Evolutionary conservation across 768 basidiomycete species (phyloP), one percentile per base, ranked within the genome.

Genomic region (Pulveroboletus sp.): DNA sequence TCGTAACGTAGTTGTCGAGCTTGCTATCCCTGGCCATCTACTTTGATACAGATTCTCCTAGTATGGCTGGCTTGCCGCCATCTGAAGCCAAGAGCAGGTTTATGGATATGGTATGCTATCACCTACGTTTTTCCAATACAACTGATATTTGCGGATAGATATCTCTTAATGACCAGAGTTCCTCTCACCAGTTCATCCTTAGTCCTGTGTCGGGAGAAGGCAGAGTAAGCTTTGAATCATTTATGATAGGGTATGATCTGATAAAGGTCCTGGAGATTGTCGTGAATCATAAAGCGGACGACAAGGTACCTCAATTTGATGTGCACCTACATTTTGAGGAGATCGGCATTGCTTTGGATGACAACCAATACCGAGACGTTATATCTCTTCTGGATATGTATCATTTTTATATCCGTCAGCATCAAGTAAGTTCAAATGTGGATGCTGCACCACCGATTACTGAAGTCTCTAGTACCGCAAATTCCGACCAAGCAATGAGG

Each of bases 161-260:
- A 51, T 72, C 82, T 9, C 73, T 76, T 39, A 76, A 76, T 31
- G 73, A 71, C 13, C 61, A 69, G 26, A 53, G 61, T 10, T 63
- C 62, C 11, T 52, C 58, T 39, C 96, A 99, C 65, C 96, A 98
- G 66, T 97, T 90, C 66, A 86, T 98, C 49, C 76, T 99, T 21
- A 93, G 88, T 65, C 96, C 96, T 15, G 94, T 99, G 14, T 90
- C 93, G 0, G 95, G 94, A 37, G 86, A 97, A 73, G 96, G 94
- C 36, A 80, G 89, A 59, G 89, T 92, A 58, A 64, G 81, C 69
- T 24, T 35, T 33, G 6, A 18, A 15, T 42, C 24, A 27, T 15
- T 26, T 31, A 2, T 44, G 15, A 15, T 21, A 14, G 9, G n/a
- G 47, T 46, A 33, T 21, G 30, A 10, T 48, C 54, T 50, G 39